Percentiles rank a stretch among this genome's conserved stretches.
phyloP scores from a whole-genome alignment of 352 stramenopile species.

The Globisporangium iwayamae region DNA sequence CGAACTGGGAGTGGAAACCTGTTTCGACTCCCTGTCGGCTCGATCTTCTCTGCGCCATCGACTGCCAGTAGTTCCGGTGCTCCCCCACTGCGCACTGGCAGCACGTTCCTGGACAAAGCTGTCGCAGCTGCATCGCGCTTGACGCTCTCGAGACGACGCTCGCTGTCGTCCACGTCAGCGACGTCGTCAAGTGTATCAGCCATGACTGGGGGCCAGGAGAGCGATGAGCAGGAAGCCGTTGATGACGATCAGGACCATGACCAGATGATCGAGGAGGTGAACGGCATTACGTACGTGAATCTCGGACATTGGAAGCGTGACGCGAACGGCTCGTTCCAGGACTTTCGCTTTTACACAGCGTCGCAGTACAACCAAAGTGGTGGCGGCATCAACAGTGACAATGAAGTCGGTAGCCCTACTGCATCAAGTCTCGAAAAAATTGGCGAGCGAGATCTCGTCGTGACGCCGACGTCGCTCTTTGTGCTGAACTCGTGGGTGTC shows the following conservation, averaged over 20 bases:
- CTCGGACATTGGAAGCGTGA: conserved; percentile 46
- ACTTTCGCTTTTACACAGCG: conserved; percentile 46
- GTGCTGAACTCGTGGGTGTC: conserved; percentile 40
- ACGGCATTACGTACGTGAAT: conserved; percentile 33
- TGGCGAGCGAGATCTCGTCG: conserved; percentile 65
- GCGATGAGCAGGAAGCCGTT: conserved; percentile 12
- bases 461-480: conserved; percentile 49
- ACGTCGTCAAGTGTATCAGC: conserved; percentile 11
- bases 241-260: conserved; percentile 12
- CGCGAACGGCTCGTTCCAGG: conserved; percentile 26
- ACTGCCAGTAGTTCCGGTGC: conserved; percentile 7
- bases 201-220: conserved; percentile 6
- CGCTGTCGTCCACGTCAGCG: conserved; percentile 27
- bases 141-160: conserved; percentile 23
- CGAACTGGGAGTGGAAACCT: conserved; percentile 18
- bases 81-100: conserved; percentile 49
- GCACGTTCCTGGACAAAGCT: conserved; percentile 68
- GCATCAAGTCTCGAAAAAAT: conserved; percentile 22
- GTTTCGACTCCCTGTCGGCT: conserved; percentile 17
- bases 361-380: conserved; percentile 24
- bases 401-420: background rate
- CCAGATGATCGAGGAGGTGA: conserved; percentile 18
- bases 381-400: background rate
- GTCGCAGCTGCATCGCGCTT: conserved; percentile 61
- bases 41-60: conserved; percentile 11